Evolutionary conservation across 2,329 filamentous ascomycete species (phyloP), one percentile per base, ranked within the genome.

Genomic region (Trichoderma arundinaceum): DNA sequence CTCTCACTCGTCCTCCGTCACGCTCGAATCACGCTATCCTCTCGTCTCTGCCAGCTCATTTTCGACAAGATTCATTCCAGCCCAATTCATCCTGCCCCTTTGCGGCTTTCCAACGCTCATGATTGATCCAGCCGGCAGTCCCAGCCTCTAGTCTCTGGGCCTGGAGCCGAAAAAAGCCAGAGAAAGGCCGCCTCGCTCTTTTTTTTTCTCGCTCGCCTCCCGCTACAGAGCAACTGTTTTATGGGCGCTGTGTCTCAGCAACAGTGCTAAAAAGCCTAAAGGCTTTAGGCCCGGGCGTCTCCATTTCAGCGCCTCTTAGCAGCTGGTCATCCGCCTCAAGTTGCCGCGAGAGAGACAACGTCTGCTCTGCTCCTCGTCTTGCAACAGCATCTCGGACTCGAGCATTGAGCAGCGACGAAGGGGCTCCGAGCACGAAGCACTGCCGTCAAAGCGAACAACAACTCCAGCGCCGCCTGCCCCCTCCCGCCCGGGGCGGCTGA

Each of bases 181-280:
- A 32, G 22, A 28, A 28, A 28, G 22, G 22, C 22, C 22, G 22
- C 13, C 41, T 13, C 32, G 7, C 7, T 56, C 13, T 44, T n/a
- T 28, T 48, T 22, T 33, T 46, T n/a, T 22, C 39, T 13, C 38
- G 10, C 43, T 41, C 52, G 13, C 54, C 8, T 9, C 32, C 32
- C 43, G 9, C 41, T 33, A 35, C 19, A 15, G n/a, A 41, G 22
- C 53, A 33, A 12, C 53, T 44, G 15, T 59, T 59, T 48, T 44
- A 32, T 46, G 41, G 52, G 56, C 43, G 43, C 49, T 35, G 49
- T 53, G 32, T 53, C 49, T 53, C 49, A 38, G 32, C 32, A 53
- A 9, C 10, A 28, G 49, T 59, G 56, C 59, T 63, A 63, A 63
- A 63, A 63, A 52, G 59, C 59, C 59, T 63, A 63, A 63, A 63